Conservation (phyloP, 2,329 filamentous ascomycete genomes). For the Verticillium nonalfalfae region DNA sequence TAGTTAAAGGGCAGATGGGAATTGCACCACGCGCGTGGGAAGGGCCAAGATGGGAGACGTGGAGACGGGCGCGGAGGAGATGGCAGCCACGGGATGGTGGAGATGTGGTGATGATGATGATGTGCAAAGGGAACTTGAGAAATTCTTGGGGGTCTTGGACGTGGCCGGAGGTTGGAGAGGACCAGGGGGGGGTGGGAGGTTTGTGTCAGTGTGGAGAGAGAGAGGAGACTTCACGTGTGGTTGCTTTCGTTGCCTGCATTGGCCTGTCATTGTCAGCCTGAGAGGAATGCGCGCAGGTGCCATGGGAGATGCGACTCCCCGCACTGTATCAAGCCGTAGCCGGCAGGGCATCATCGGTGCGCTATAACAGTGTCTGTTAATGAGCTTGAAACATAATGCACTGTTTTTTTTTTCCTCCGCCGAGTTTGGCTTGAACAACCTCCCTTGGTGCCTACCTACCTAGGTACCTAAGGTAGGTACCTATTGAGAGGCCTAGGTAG, state of each 20-base stretch:
- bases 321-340: not conserved
- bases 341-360: not conserved
- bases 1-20: constrained; percentile 14
- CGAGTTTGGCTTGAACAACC: not conserved
- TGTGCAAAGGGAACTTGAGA: constrained; percentile 10
- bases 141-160: constrained; percentile 2
- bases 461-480: too few relatives aligned
- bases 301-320: not conserved
- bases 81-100: constrained; percentile 1
- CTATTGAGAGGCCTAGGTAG: not conserved
- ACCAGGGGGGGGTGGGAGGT: not conserved
- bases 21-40: not conserved
- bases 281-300: not conserved
- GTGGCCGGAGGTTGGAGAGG: not conserved
- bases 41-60: constrained; percentile 4
- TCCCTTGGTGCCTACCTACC: not conserved
- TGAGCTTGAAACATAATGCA: not conserved
- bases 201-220: not conserved
- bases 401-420: not conserved
- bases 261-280: not conserved
- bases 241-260: not conserved
- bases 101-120: constrained; percentile 11
- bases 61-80: constrained; percentile 9
- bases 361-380: not conserved
- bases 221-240: not conserved